phyloP scores from a whole-genome alignment of 1,139 yeast species.

The Taphrina communis region DNA sequence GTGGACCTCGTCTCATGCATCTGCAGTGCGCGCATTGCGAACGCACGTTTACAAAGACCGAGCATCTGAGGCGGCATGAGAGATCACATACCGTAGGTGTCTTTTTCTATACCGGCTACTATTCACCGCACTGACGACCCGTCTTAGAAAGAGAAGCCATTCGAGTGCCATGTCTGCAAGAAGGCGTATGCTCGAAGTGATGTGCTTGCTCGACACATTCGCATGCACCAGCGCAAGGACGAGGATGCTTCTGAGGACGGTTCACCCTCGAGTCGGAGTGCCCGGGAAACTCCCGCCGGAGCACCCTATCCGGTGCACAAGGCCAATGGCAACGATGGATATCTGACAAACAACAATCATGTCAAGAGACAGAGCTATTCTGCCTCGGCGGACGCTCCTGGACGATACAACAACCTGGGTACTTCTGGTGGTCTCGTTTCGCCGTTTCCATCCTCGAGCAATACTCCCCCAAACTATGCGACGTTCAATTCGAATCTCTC shows the following conservation, averaged over 20 bases:
- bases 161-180: slow-evolving; percentile 34
- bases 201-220: slow-evolving; percentile 37
- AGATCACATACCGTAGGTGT: slow-evolving; percentile 31
- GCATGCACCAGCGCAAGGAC: slow-evolving; percentile 33
- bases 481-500: background rate
- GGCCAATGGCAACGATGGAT: background rate
- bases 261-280: slow-evolving; percentile 5
- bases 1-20: slow-evolving; percentile 20
- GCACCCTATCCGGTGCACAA: slow-evolving; percentile 6
- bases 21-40: slow-evolving; percentile 38
- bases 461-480: slow-evolving; percentile 5
- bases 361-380: slow-evolving; percentile 3
- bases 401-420: slow-evolving; percentile 5
- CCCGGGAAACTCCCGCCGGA: slow-evolving; percentile 3
- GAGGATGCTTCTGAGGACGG: slow-evolving; percentile 6
- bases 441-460: background rate
- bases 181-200: slow-evolving; percentile 40
- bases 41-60: slow-evolving; percentile 38
- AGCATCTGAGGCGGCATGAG: slow-evolving; percentile 36
- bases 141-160: slow-evolving; percentile 33
- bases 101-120: background rate
- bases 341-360: background rate
- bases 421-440: slow-evolving; percentile 1
- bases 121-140: background rate
- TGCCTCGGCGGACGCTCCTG: background rate